phyloP scores from a whole-genome alignment of 2,329 filamentous ascomycete species.

The Blastomyces parvus region DNA sequence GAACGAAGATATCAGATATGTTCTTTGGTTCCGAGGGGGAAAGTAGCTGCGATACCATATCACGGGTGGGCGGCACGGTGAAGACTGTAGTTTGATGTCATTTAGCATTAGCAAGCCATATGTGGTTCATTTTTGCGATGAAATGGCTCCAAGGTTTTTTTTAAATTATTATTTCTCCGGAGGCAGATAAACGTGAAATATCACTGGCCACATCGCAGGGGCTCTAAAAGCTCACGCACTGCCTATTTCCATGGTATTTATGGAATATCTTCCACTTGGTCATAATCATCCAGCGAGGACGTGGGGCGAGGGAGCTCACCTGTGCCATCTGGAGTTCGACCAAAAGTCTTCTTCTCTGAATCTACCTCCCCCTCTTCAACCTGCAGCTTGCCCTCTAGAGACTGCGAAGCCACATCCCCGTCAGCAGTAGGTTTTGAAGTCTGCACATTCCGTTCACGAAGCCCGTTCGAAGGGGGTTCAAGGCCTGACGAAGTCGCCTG shows the following conservation, averaged over 20 bases:
- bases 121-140: neutral
- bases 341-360: conserved; percentile 65
- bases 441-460: conserved; percentile 40
- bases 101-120: neutral
- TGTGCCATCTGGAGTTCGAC: conserved; percentile 80
- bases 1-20: conserved; percentile 69
- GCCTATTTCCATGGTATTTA: neutral
- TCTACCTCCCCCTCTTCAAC: conserved; percentile 16
- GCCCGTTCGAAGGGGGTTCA: conserved; percentile 30
- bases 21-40: conserved; percentile 95
- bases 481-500: conserved; percentile 27
- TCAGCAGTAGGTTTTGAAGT: conserved; percentile 31
- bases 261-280: neutral
- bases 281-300: neutral
- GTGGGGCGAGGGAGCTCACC: conserved; percentile 50
- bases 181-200: neutral
- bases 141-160: neutral
- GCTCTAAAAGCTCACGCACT: neutral
- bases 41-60: conserved; percentile 97
- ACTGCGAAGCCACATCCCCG: conserved; percentile 40
- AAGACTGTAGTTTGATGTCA: conserved; percentile 56
- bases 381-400: conserved; percentile 23
- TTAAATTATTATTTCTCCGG: conserved; percentile 1
- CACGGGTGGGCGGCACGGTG: conserved; percentile 87
- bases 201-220: neutral